Evolutionary conservation across 768 basidiomycete genomes (phyloP), one percentile per base, ranked within the genome.

Genomic region (Auriscalpium microsporum): DNA sequence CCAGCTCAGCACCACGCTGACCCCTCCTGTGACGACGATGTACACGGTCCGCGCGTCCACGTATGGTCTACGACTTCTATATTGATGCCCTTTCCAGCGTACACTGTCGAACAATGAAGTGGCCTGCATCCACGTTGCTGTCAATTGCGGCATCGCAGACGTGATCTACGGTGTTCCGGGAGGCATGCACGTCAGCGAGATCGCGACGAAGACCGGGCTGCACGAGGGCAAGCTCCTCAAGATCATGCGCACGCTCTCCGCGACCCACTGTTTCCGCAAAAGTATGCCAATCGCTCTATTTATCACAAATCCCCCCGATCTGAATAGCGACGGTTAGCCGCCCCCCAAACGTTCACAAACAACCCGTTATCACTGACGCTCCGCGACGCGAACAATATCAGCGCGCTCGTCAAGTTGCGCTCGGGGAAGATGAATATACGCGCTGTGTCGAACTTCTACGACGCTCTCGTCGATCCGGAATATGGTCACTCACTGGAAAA

Each of bases 341-440:
- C 58, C 9, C 59, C 60, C 7, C 62, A 69, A n/a, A 54, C 54
- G 0, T 71, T 69, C 56, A 64, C 67, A 10, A 71, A 71, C 53
- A 72, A 67, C 47, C 71, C 68, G n/a, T 60, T 71, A 21, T 72
- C 71, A 2, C 61, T 69, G 9, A 47, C 66, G 1, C 61, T 67
- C 8, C 59, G 55, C 44, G 62, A 50, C n/a, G 50, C 16, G 35
- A 50, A 50, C 37, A 28, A 33, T 1, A 34, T 38, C 49, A 50
- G 50, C 11, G 50, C 50, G n/a, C 50, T 50, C 10, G 35, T 50
- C 8, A 14, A 38, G 3, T 37, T 28, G 50, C 13, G 28, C 37
- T 16, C 50, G 19, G 38, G 34, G 7, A 10, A 50, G 10, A 13
- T 21, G 8, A 50, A 50, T 17, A 35, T 10, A 37, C 8, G 14